Evolutionary conservation across 306 rosid genomes (phyloP).

Genomic region (Purshia tridentata): DNA sequence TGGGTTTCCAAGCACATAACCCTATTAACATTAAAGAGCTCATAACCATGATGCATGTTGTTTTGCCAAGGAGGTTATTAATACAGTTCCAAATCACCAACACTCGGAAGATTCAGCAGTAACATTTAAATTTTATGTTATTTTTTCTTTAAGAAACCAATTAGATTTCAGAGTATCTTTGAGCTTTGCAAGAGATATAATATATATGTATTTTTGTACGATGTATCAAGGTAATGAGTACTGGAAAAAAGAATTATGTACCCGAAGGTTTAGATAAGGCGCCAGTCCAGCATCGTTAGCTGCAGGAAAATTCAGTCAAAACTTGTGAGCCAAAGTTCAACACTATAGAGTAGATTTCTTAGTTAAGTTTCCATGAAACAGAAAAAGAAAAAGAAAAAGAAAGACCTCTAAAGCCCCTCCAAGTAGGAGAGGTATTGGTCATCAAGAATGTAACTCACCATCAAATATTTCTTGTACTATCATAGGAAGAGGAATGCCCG

Average conservation of each 20-base stretch:
- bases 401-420: not conserved
- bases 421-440: no score
- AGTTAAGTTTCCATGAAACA: not conserved
- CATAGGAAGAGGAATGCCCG: conserved; percentile 32
- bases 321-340: not conserved
- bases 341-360: not conserved
- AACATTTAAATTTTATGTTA: no score
- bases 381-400: not conserved
- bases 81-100: not conserved
- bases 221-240: not conserved
- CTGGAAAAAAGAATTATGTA: not conserved
- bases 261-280: conserved; percentile 28
- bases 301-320: not conserved
- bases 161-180: not conserved
- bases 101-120: not conserved
- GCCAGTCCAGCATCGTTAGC: conserved; percentile 9
- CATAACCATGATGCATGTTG: not conserved
- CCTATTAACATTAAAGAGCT: conserved; percentile 6
- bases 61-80: not conserved
- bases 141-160: not conserved
- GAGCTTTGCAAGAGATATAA: no score
- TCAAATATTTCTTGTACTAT: conserved; percentile 25
- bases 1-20: conserved; percentile 35
- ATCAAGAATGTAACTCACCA: conserved; percentile 6
- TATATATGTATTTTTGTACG: no score